phyloP scores from a whole-genome alignment of 73 alveolate species.

The Paramecium sonneborni region DNA sequence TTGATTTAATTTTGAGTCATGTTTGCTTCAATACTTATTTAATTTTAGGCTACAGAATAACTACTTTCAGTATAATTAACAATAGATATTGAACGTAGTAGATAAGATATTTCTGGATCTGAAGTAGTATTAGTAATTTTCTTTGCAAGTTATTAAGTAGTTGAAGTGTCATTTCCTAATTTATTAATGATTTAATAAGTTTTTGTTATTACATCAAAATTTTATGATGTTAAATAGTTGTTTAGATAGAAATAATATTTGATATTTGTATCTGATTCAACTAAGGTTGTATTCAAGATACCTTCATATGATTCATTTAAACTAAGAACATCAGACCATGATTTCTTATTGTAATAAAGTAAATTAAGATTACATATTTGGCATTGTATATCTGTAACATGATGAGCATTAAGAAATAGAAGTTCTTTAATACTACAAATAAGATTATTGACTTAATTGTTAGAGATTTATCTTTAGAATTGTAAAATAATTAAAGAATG shows the following conservation, averaged over 20 bases:
- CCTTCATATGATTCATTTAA: background rate
- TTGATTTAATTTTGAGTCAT: background rate
- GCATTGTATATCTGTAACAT: background rate
- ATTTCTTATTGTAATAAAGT: background rate
- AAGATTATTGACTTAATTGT: background rate
- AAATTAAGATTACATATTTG: slow-evolving; percentile 12
- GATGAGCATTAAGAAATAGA: background rate
- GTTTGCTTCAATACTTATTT: background rate
- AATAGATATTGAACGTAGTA: background rate
- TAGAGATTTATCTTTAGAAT: background rate
- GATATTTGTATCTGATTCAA: background rate
- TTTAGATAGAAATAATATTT: background rate
- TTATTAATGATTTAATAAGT: background rate
- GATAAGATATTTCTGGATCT: slow-evolving; percentile 55
- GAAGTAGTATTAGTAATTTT: background rate
- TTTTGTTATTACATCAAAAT: background rate
- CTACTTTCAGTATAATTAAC: background rate
- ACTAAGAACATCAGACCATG: slow-evolving; percentile 12
- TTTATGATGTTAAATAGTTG: background rate
- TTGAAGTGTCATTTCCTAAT: background rate
- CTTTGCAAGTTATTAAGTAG: background rate
- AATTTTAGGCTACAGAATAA: background rate
- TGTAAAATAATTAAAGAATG: background rate
- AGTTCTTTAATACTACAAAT: slow-evolving; percentile 13
- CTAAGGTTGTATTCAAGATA: background rate